Conservation (phyloP, 352 stramenopile species). For the Hyaloperonospora brassicae region DNA sequence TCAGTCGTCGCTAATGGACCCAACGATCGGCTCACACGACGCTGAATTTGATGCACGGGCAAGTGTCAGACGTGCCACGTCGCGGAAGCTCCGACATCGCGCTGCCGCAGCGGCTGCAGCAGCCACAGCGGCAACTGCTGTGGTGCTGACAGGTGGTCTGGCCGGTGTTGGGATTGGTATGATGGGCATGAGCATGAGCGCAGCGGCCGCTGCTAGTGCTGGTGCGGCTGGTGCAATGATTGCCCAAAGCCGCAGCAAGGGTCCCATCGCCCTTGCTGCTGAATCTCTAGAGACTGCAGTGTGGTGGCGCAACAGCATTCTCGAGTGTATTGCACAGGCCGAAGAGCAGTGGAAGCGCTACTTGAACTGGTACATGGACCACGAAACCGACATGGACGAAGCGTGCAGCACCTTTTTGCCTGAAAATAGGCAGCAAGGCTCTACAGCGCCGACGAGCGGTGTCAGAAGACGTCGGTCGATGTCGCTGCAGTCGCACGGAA, state of each 20-base stretch:
- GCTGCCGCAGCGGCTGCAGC: constrained; percentile 58
- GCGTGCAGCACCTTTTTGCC: constrained; percentile 10
- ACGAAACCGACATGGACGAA: constrained; percentile 46
- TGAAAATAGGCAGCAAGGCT: constrained; percentile 11
- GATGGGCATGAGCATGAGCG: constrained; percentile 75
- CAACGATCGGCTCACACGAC: constrained; percentile 18
- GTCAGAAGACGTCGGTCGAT: constrained; percentile 6
- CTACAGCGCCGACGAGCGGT: neutral
- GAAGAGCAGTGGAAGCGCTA: constrained; percentile 84
- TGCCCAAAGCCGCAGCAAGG: constrained; percentile 58
- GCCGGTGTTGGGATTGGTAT: constrained; percentile 74
- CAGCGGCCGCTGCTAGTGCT: constrained; percentile 63
- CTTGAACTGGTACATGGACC: constrained; percentile 82
- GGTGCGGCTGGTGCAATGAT: constrained; percentile 64
- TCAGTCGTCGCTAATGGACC: constrained; percentile 26
- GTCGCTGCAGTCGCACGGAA: constrained; percentile 18
- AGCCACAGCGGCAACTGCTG: constrained; percentile 65
- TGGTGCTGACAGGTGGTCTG: constrained; percentile 68
- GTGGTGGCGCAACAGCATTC: constrained; percentile 81
- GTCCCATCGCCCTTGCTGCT: constrained; percentile 64
- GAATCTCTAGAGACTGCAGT: constrained; percentile 77
- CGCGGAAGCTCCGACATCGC: constrained; percentile 54
- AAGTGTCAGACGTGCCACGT: constrained; percentile 39
- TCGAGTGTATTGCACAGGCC: constrained; percentile 76
- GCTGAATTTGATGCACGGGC: constrained; percentile 36